Evolutionary conservation across 441 rosid genomes (phyloP).

Genomic region (Daphne laureola): DNA sequence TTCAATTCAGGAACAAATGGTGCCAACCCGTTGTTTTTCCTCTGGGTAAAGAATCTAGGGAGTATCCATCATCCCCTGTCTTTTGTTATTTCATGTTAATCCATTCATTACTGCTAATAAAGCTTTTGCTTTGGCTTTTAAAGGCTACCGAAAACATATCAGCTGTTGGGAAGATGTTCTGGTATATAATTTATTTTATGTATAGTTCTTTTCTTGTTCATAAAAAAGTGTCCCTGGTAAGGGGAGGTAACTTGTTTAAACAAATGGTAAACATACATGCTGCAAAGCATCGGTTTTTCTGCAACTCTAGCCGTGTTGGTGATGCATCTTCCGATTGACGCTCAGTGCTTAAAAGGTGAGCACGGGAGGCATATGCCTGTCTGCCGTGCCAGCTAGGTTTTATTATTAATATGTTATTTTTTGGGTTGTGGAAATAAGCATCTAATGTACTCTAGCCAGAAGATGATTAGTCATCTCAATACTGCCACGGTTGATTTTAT

Average conservation of each 20-base stretch:
- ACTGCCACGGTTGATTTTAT: slow-evolving; percentile 21
- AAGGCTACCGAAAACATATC: slow-evolving; percentile 70
- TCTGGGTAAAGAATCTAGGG: slow-evolving; percentile 50
- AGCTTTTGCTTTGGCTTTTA: slow-evolving; percentile 42
- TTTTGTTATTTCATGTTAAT: slow-evolving; percentile 33
- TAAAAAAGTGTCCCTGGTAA: slow-evolving; percentile 81
- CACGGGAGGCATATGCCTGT: slow-evolving; percentile 84
- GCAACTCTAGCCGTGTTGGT: slow-evolving; percentile 88
- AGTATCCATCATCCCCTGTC: slow-evolving; percentile 52
- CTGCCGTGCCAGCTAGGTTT: slow-evolving; percentile 84
- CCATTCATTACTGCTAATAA: slow-evolving; percentile 43
- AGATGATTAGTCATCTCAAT: slow-evolving; percentile 5
- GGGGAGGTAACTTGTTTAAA: slow-evolving; percentile 66
- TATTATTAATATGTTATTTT: slow-evolving; percentile 22
- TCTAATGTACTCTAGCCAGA: slow-evolving; percentile 7
- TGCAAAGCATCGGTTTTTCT: slow-evolving; percentile 63
- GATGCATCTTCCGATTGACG: slow-evolving; percentile 75
- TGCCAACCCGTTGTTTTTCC: slow-evolving; percentile 36
- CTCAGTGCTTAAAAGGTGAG: slow-evolving; percentile 86
- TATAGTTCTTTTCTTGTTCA: slow-evolving; percentile 24
- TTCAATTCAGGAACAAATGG: slow-evolving; percentile 42
- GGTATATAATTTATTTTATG: slow-evolving; percentile 46
- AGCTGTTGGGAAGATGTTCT: slow-evolving; percentile 68
- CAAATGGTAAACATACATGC: slow-evolving; percentile 66
- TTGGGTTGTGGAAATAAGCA: slow-evolving; percentile 18